phyloP scores from a whole-genome alignment of 2,329 filamentous ascomycete species.

The Stachybotrys echinatus region DNA sequence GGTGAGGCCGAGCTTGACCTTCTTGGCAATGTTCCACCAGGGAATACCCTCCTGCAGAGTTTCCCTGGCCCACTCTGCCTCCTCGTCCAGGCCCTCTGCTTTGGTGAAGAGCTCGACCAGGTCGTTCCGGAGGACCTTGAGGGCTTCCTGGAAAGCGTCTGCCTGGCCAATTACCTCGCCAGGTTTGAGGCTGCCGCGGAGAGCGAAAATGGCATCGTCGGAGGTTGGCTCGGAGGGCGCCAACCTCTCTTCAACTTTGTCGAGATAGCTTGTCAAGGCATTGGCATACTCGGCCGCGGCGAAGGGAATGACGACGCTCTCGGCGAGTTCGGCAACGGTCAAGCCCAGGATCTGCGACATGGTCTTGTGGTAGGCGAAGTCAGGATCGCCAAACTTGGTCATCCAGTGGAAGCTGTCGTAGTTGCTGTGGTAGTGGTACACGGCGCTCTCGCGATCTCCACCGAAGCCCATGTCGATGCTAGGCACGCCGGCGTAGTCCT shows the following conservation, averaged over 20 bases:
- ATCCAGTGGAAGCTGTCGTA: constrained; percentile 92
- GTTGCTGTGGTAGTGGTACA: constrained; percentile 86
- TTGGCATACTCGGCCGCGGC: constrained; percentile 60
- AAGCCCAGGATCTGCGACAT: constrained; percentile 62
- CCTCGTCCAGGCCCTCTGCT: constrained; percentile 39
- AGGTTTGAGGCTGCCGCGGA: constrained; percentile 18
- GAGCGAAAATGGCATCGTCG: constrained; percentile 23
- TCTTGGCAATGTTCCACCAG: constrained; percentile 74
- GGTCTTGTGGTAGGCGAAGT: constrained; percentile 60
- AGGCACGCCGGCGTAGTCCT: constrained; percentile 64
- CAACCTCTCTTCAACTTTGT: constrained; percentile 45
- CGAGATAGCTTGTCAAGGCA: constrained; percentile 47
- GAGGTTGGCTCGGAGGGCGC: constrained; percentile 15
- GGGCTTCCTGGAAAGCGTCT: constrained; percentile 31
- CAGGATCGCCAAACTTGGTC: constrained; percentile 69
- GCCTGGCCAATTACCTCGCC: constrained; percentile 26
- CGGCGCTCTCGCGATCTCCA: constrained; percentile 35
- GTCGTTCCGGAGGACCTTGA: constrained; percentile 31
- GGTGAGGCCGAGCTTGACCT: constrained; percentile 55
- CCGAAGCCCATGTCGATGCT: constrained; percentile 60
- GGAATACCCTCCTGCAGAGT: constrained; percentile 52
- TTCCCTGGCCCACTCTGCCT: constrained; percentile 33
- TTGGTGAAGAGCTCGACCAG: constrained; percentile 30
- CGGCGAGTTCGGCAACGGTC: constrained; percentile 54
- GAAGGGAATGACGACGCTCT: constrained; percentile 58